phyloP scores from a whole-genome alignment of 352 stramenopile genomes.

The Pythium biforme region DNA sequence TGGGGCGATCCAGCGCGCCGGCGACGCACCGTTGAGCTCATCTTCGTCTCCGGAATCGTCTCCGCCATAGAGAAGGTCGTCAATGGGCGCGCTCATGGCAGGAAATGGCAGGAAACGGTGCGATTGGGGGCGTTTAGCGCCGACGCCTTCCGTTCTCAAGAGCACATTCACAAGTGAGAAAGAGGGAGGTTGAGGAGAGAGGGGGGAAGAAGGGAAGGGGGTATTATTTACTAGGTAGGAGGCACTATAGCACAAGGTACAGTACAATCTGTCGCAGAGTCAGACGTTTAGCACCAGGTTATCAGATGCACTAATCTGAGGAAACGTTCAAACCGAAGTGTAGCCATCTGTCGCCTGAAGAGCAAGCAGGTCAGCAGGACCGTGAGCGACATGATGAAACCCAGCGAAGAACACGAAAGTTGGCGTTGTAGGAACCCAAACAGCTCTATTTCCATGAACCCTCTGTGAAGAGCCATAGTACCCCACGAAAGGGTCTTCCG shows the following conservation, averaged over 20 bases:
- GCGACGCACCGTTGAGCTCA: constrained; percentile 58
- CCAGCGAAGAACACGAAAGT: no score
- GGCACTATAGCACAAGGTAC: neutral
- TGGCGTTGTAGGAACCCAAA: no score
- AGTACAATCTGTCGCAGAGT: neutral
- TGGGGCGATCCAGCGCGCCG: neutral
- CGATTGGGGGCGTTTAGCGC: neutral
- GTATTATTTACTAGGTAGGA: neutral
- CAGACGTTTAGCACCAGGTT: neutral
- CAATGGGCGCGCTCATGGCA: constrained; percentile 80
- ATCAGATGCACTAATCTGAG: neutral
- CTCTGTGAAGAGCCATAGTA: no score
- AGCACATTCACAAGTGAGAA: constrained; percentile 31
- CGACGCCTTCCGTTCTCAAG: constrained; percentile 6
- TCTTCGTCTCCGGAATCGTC: constrained; percentile 83
- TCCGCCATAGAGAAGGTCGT: constrained; percentile 78
- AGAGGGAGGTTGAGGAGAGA: neutral
- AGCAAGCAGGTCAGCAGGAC: no score
- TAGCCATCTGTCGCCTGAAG: neutral
- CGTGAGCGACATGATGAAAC: no score
- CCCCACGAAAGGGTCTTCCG: no score
- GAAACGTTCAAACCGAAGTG: neutral
- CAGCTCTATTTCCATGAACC: no score
- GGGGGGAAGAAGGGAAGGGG: constrained; percentile 1
- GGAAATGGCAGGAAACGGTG: neutral